Evolutionary conservation across 2,329 filamentous ascomycete species (phyloP), one percentile per base, ranked within the genome.

Genomic region (Dissoconium aciculare): DNA sequence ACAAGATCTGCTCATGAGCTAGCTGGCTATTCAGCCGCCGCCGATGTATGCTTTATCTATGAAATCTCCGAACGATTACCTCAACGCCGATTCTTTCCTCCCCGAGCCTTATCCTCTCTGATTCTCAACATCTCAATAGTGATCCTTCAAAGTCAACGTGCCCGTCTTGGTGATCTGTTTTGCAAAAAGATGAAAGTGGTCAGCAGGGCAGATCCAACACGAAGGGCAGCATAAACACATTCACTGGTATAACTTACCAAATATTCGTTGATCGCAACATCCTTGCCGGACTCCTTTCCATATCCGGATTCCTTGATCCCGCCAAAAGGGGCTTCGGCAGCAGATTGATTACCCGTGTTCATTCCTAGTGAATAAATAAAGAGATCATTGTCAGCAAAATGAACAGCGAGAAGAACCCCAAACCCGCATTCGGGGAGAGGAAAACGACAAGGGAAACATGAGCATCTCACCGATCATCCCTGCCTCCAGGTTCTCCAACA

Each of bases 231-330:
- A n/a, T n/a, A 19, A 37, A 41, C 34, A 37, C 38, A 11, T 33
- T 9, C 24, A 17, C 10, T 2, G 5, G 14, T 10, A 10, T 23
- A 8, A 38, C 40, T 35, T 17, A 45, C 42, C 45, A 49, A 47
- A 42, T 73, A 75, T 48, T 75, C 71, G 26, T 64, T 60, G 12
- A 75, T 63, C 3, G 71, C 72, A 28, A 77, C 71, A 39, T 75
- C 70, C 52, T 74, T 77, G 11, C 73, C 73, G 17, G 63, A 68
- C 47, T 77, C 73, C 51, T 78, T 77, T 13, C 73, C 73, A 47
- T 77, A 77, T 0, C 73, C 73, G 4, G 66, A 71, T 46, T 76
- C 69, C 55, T 77, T 77, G 45, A 76, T 74, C 3, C 73, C 73
- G 11, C 73, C 73, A 45, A 78, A 78, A 3, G 73, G 73, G 13